Evolutionary conservation across 1,139 yeast genomes (phyloP).

Genomic region (Pichia sp.): DNA sequence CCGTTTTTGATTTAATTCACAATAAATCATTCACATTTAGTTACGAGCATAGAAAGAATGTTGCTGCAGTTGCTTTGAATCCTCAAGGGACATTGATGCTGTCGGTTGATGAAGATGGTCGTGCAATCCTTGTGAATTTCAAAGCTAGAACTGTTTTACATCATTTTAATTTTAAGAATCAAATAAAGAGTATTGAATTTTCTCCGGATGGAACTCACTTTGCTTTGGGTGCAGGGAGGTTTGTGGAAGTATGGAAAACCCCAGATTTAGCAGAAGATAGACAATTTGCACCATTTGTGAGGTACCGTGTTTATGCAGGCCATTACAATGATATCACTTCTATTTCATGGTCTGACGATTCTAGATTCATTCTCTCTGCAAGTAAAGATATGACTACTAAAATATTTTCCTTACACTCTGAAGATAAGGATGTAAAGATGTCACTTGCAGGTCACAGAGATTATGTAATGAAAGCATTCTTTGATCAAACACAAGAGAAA

Average conservation of each 20-base stretch:
- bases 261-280: constrained; percentile 67
- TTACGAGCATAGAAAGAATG: constrained; percentile 87
- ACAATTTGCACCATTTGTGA: constrained; percentile 93
- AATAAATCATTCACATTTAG: constrained; percentile 84
- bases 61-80: constrained; percentile 73
- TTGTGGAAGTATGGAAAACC: constrained; percentile 90
- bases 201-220: constrained; percentile 85
- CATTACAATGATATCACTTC: constrained; percentile 79
- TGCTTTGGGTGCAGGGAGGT: constrained; percentile 78
- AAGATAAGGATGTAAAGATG: constrained; percentile 75
- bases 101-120: constrained; percentile 87
- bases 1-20: constrained; percentile 78
- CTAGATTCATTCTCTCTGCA: constrained; percentile 77
- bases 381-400: constrained; percentile 88
- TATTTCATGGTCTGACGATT: constrained; percentile 83
- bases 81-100: constrained; percentile 71
- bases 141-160: constrained; percentile 81
- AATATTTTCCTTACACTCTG: constrained; percentile 69
- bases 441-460: constrained; percentile 91
- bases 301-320: constrained; percentile 86
- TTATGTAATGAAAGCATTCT: constrained; percentile 78
- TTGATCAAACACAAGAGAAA: constrained; percentile 75
- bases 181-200: constrained; percentile 66
- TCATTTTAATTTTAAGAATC: constrained; percentile 86
- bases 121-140: constrained; percentile 87